Evolutionary conservation across 2,329 filamentous ascomycete genomes (phyloP).

Genomic region (Didymella arachidicola): DNA sequence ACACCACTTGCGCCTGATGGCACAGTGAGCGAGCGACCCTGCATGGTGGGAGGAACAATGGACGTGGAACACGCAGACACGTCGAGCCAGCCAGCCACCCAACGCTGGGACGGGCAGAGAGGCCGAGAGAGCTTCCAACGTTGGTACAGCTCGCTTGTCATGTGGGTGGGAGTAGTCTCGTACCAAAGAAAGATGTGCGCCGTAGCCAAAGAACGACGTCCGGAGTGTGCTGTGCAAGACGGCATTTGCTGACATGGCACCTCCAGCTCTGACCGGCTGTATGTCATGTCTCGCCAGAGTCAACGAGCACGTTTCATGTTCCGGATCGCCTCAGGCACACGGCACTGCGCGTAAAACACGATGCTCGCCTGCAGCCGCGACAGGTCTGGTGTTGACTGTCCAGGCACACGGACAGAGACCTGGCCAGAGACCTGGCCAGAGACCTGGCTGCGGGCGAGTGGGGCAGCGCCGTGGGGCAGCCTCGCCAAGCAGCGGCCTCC

Average conservation of each 20-base stretch:
- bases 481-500: constrained; percentile 32
- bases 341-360: constrained; percentile 12
- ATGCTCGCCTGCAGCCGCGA: constrained; percentile 7
- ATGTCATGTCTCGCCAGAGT: constrained; percentile 6
- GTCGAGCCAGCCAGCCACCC: constrained; percentile 14
- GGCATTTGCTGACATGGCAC: not conserved
- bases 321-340: constrained; percentile 12
- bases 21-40: constrained; percentile 1
- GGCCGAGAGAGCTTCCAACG: no score
- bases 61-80: not conserved
- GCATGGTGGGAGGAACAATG: not conserved
- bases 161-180: no score
- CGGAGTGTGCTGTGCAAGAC: no score
- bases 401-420: constrained; percentile 7
- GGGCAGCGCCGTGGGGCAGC: not conserved
- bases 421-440: no score
- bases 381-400: not conserved
- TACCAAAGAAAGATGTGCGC: no score
- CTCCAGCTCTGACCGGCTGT: not conserved
- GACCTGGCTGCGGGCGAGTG: not conserved
- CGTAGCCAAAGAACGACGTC: no score
- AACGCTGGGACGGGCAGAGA: constrained; percentile 1
- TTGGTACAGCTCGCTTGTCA: not conserved
- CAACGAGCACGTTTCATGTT: constrained; percentile 19
- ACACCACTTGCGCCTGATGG: no score